Percentiles rank a stretch among this genome's conserved stretches.
These are phyloP conservation scores for Cocos nucifera DNA, from an alignment of 176 grass and related monocot species.

Conservation along the genomic window DNA sequence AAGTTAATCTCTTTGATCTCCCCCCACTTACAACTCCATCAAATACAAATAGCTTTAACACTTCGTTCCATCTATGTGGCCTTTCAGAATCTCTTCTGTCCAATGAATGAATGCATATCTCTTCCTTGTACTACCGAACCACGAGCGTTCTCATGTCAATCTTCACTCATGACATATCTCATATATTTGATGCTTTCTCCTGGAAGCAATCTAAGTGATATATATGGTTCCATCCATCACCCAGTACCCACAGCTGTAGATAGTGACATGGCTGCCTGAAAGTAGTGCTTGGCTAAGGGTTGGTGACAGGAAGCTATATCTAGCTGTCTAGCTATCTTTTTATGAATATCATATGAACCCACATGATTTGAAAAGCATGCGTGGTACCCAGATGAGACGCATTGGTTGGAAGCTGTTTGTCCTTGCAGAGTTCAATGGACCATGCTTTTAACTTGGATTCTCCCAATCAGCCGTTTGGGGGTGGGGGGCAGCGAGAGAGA, in stretches of 20 bases:
- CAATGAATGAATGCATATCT: slow-evolving; percentile 1
- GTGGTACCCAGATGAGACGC: slow-evolving; percentile 21
- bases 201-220: not conserved
- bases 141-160: not conserved
- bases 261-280: not conserved
- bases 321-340: slow-evolving; percentile 26
- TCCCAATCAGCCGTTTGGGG: not conserved
- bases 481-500: slow-evolving; percentile 14
- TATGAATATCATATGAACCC: slow-evolving; percentile 28
- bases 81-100: not conserved
- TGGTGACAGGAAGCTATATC: slow-evolving; percentile 13
- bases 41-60: not conserved
- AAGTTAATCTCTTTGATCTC: no score
- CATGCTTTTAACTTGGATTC: slow-evolving; percentile 14
- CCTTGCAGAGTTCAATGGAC: slow-evolving; percentile 16
- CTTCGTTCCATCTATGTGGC: not conserved
- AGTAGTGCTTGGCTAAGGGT: not conserved
- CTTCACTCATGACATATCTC: not conserved
- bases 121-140: not conserved
- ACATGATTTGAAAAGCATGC: slow-evolving; percentile 18
- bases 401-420: slow-evolving; percentile 26
- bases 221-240: not conserved
- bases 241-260: not conserved
- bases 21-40: no score
- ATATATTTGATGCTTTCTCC: not conserved